Percentiles rank a stretch among this genome's conserved stretches.
Evolutionary conservation across 1,284 basidiomycete genomes (phyloP).

Genomic region (Cystobasidium slooffiae): DNA sequence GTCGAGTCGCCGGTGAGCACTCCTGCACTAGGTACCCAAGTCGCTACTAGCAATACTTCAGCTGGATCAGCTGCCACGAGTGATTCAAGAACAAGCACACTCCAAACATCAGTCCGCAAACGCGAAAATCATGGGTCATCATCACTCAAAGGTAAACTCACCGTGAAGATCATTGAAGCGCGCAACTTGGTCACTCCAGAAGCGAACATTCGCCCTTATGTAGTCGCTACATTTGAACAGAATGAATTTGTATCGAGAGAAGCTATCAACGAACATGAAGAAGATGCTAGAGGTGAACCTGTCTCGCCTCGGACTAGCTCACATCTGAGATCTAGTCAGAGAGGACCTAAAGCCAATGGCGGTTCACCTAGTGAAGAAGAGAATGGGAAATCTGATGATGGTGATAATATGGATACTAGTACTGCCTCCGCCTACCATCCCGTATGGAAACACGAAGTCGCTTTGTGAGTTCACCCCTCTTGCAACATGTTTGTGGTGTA

Average conservation of each 20-base stretch:
- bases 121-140: conserved; percentile 16
- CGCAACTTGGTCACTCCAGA: conserved; percentile 78
- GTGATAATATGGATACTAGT: conserved; percentile 49
- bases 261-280: conserved; percentile 80
- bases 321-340: conserved; percentile 16
- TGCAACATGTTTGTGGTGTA: background rate
- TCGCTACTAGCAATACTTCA: background rate
- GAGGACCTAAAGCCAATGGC: conserved; percentile 23
- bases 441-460: conserved; percentile 98
- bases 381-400: background rate
- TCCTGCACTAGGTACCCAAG: background rate
- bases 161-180: conserved; percentile 93
- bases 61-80: conserved; percentile 9
- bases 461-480: conserved; percentile 71
- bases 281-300: conserved; percentile 79
- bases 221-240: conserved; percentile 97
- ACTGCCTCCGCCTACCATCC: conserved; percentile 74
- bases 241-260: conserved; percentile 97
- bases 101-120: conserved; percentile 26
- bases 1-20: background rate
- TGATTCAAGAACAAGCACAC: conserved; percentile 2
- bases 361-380: background rate
- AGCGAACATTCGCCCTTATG: conserved; percentile 76
- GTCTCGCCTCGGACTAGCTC: conserved; percentile 56
- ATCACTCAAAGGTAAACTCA: conserved; percentile 69